Evolutionary conservation across 352 stramenopile species (phyloP), one percentile per base, ranked within the genome.

Genomic region (Phytophthora tentaculata): DNA sequence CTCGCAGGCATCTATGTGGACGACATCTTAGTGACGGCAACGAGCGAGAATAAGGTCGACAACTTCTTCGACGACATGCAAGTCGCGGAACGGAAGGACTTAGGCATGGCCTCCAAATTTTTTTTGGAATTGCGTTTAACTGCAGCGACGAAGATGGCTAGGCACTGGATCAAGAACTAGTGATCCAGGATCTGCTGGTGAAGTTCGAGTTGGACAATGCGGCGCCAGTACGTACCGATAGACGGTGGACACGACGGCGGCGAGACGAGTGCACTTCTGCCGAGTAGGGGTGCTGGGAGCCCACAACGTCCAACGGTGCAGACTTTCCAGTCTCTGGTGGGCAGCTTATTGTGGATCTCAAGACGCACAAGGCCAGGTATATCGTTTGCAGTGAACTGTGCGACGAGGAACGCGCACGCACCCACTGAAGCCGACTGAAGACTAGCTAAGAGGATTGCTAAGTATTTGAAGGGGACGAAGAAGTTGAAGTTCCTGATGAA

Each of bases 301-400:
- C 41, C 41, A n/a, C 7, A 22, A 7, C 13, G 13, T 6, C 65
- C 65, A 12, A 74, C 60, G 0, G 35, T 73, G 6, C 55, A 56
- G 41, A 72, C 22, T 5, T 80, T 84, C 20, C 73, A 78, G 67
- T 78, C 73, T 0, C 17, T 86, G 6, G 61, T 81, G 0, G 71
- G 73, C 0, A 81, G 64, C 12, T 51, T 84, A 19, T 50, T 82
- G 1, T 84, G 74, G 71, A 64, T 74, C 3, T 22, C 71, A 5
- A 17, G 74, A 4, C 81, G 64, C 55, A 80, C 70, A 2, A n/a
- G 73, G 8, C 64, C 67, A 0, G 73, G 74, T 52, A 79, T 82
- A 5, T 16, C 62, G 0, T 73, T 67, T 41, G 60, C 71, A 0
- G 57, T 80, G n/a, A n/a, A n/a, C n/a, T n/a, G n/a, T n/a, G n/a